Evolutionary conservation across 73 alveolate species (phyloP), one percentile per base, ranked within the genome.

Genomic region (Paramecium octaurelia): DNA sequence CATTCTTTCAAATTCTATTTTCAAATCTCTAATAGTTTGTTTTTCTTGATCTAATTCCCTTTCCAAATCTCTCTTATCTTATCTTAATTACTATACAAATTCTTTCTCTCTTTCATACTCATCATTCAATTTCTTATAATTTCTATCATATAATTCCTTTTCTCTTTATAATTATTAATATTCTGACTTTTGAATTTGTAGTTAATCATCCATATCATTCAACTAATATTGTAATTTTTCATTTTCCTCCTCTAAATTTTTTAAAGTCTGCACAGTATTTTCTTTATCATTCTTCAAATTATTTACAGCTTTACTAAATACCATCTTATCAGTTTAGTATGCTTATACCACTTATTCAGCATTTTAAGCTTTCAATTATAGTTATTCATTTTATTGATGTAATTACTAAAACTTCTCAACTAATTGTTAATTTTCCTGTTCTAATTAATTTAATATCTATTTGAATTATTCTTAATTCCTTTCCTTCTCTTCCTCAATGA

Each of bases 311-410:
- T 71, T 46, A 8, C 85, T 70, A 44, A 89, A 89, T 7, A 71
- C 92, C 71, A 64, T 70, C 21, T 89, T 89, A 73, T 89, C 94
- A 12, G 92, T 70, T 57, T 89, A 34, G 71, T 89, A 89, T 8
- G 94, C 94, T 70, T 69, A 46, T 21, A 89, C 71, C 5, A 71
- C 94, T 71, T 89, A 69, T 44, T 89, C 94, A 8, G 94, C 94
- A 38, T 73, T 71, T 27, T 44, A 24, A 11, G 94, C 94, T 10
- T 89, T 58, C 14, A 18, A 48, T 73, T 46, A 58, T 8, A 89
- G 27, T 40, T 71, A 38, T 40, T 89, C 75, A 73, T 89, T 89
- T 71, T 44, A n/a, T 23, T 40, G 4, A 59, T 23, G n/a, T 48
- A 54, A 80, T 46, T 20, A 34, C 8, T 40, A 9, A 18, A 43